phyloP scores from a whole-genome alignment of 176 grass and related monocot species.

The Luzula sylvatica region DNA sequence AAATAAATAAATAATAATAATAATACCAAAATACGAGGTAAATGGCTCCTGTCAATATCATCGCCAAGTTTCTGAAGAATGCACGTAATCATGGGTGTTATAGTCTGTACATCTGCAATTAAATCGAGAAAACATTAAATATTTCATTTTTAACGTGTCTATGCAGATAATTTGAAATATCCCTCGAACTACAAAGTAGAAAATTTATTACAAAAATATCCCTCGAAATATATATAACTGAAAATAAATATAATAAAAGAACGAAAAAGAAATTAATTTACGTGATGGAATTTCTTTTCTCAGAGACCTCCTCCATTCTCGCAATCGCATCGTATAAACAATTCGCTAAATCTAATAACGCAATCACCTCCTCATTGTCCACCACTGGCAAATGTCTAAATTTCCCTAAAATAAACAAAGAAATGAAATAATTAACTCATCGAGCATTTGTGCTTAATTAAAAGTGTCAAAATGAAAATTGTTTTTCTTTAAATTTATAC shows the following conservation, averaged over 20 bases:
- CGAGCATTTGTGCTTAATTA: background rate
- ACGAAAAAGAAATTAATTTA: slow-evolving; percentile 15
- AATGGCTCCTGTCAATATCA: slow-evolving; percentile 29
- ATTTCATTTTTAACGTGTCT: background rate
- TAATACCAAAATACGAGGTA: slow-evolving; percentile 52
- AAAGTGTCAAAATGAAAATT: background rate
- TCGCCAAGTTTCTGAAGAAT: slow-evolving; percentile 52
- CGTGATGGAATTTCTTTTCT: slow-evolving; percentile 74
- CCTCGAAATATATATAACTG: no score
- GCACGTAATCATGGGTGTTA: slow-evolving; percentile 54
- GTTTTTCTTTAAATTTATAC: slow-evolving; percentile 1
- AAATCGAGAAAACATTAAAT: slow-evolving; percentile 1
- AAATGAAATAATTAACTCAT: no score
- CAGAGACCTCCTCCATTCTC: slow-evolving; percentile 46
- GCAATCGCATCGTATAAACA: slow-evolving; percentile 69
- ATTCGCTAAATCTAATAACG: slow-evolving; percentile 70
- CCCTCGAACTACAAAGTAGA: slow-evolving; percentile 36
- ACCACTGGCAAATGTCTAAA: slow-evolving; percentile 81
- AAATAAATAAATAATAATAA: background rate
- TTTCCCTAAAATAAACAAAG: slow-evolving; percentile 33
- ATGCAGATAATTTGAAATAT: slow-evolving; percentile 22
- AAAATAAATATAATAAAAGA: background rate
- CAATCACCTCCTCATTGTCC: slow-evolving; percentile 83
- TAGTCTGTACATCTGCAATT: slow-evolving; percentile 49
- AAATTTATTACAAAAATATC: background rate